Percentiles rank a stretch among this genome's conserved stretches.
Conservation (phyloP, 1,284 basidiomycete genomes). For the Moniliophthora roreri region DNA sequence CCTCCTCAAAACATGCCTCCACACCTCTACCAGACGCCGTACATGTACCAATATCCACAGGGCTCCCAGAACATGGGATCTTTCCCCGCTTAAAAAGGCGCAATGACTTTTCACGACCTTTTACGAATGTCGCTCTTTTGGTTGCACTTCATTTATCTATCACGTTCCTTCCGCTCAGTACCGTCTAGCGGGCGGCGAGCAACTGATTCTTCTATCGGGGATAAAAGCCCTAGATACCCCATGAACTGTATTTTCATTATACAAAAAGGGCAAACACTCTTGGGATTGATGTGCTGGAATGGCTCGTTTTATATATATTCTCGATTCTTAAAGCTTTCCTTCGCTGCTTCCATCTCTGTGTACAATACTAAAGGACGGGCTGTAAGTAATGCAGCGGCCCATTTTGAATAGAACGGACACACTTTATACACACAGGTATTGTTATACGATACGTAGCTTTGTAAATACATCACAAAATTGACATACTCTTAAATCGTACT, state of each 20-base stretch:
- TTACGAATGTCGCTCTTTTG: conserved; percentile 39
- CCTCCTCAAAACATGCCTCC: conserved; percentile 63
- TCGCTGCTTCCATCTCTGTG: conserved; percentile 23
- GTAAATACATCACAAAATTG: conserved; percentile 1
- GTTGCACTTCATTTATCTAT: conserved; percentile 21
- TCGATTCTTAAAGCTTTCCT: conserved; percentile 20
- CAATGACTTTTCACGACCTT: conserved; percentile 28
- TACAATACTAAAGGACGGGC: conserved; percentile 36
- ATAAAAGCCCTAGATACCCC: conserved; percentile 28
- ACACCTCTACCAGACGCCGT: conserved; percentile 68
- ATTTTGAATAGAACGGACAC: conserved; percentile 18
- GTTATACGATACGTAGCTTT: conserved; percentile 7
- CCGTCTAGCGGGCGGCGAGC: conserved; percentile 13
- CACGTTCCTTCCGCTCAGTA: conserved; percentile 19
- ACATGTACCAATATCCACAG: conserved; percentile 82
- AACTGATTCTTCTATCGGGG: conserved; percentile 31
- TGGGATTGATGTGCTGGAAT: conserved; percentile 25
- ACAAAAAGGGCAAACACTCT: conserved; percentile 24
- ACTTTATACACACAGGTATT: conserved; percentile 4
- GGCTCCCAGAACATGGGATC: conserved; percentile 72
- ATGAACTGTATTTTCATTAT: conserved; percentile 31
- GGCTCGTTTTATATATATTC: conserved; percentile 24
- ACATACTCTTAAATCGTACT: neutral
- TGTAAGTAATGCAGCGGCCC: conserved; percentile 29
- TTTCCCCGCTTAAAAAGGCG: conserved; percentile 63